Evolutionary conservation across 805 yeast genomes (phyloP), one percentile per base, ranked within the genome.

Genomic region (Candida railenensis): DNA sequence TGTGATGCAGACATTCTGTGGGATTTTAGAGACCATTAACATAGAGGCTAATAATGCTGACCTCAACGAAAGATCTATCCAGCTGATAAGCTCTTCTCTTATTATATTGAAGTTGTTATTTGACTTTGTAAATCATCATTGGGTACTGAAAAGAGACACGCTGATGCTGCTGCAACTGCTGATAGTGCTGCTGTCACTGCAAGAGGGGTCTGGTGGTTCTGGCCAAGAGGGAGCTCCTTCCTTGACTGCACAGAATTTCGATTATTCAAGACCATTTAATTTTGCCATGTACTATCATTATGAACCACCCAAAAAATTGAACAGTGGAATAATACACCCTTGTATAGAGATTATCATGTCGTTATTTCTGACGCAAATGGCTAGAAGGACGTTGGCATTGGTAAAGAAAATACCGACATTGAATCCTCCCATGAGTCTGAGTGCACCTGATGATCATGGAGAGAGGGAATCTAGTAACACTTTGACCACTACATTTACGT

Each of bases 71-170:
- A 52, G 65, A 15, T 68, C 67, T 47, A 67, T 62, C 32, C 62
- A 61, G 40, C 53, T 61, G 16, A 45, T 71, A 18, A 48, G 65
- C 5, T 64, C 72, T 20, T 63, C 68, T 1, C 54, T 70, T 21
- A 53, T 71, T 20, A 50, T 69, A 3, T 54, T 66, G 16, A 66
- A 61, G 48, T 54, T 72, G 18, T 55, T 72, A 5, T 48, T 63
- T 2, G 57, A 58, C 30, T 51, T 69, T 3, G 56, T 71, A 20
- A 52, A 59, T 43, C 51, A 44, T 14, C 53, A 53, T 47, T 71
- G 75, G 76, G 55, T 57, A 8, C 45, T 42, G 36, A 15, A 37
- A 28, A 12, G 32, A 15, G 42, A 18, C 33, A 9, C 21, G 11
- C 46, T 20, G 33, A 34, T 16, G 16, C 36, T 30, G 40, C 34